A percentile compares a stretch with the other conserved stretches of the same genome.
phyloP scores from a whole-genome alignment of 768 basidiomycete species.

The Boletus rubropictus region DNA sequence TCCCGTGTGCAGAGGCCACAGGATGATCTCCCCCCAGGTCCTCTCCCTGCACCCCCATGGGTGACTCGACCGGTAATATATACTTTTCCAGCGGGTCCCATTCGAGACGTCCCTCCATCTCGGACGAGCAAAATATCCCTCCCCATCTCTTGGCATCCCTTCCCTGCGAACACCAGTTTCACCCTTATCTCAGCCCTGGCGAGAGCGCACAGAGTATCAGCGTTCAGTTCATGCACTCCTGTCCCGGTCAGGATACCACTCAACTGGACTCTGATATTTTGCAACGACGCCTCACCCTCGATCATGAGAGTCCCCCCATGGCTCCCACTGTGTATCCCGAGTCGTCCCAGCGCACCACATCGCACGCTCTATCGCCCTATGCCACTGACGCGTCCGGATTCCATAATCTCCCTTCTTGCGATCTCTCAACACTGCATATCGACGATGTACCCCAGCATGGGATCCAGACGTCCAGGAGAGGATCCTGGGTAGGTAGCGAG shows the following conservation, averaged over 20 bases:
- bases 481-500: slow-evolving; percentile 24
- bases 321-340: slow-evolving; percentile 22
- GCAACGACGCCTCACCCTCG: slow-evolving; percentile 10
- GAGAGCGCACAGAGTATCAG: slow-evolving; percentile 25
- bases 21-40: slow-evolving; percentile 20
- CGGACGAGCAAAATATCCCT: slow-evolving; percentile 12
- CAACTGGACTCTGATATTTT: slow-evolving; percentile 27
- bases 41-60: slow-evolving; percentile 16
- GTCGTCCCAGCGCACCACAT: slow-evolving; percentile 30
- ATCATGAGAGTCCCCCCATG: slow-evolving; percentile 2
- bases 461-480: slow-evolving; percentile 15
- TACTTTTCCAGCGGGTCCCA: slow-evolving; percentile 12
- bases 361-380: slow-evolving; percentile 16
- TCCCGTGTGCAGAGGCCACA: slow-evolving; percentile 10
- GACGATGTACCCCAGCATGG: slow-evolving; percentile 6
- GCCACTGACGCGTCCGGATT: slow-evolving; percentile 11
- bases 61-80: slow-evolving; percentile 12
- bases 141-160: slow-evolving; percentile 17
- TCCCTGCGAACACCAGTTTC: slow-evolving; percentile 10
- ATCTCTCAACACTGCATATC: slow-evolving; percentile 9
- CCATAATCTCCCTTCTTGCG: slow-evolving; percentile 7
- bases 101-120: slow-evolving; percentile 11
- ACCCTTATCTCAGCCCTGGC: slow-evolving; percentile 12
- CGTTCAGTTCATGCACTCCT: slow-evolving; percentile 28
- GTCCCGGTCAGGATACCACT: slow-evolving; percentile 16